Conservation (phyloP, 441 rosid genomes). For the Brassica balearica region DNA sequence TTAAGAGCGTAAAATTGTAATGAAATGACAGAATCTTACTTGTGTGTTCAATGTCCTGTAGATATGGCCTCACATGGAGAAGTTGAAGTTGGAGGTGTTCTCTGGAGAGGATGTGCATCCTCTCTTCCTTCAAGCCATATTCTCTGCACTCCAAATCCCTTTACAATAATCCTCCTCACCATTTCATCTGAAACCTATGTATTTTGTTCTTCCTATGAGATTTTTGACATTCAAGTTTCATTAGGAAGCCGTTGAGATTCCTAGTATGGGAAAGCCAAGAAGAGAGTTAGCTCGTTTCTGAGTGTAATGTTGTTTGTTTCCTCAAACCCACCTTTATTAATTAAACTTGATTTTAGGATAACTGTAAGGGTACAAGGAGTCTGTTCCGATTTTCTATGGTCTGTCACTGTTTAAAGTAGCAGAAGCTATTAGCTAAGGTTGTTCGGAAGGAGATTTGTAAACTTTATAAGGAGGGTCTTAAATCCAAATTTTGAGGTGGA, state of each 20-base stretch:
- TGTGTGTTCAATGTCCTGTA: slow-evolving; percentile 36
- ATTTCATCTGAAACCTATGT: neutral
- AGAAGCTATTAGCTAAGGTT: too few species aligned
- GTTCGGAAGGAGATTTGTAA: too few species aligned
- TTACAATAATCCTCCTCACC: neutral
- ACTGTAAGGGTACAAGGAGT: neutral
- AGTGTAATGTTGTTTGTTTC: neutral
- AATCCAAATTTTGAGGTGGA: too few species aligned
- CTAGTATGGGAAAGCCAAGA: neutral
- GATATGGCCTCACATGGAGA: slow-evolving; percentile 93
- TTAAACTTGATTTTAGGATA: neutral
- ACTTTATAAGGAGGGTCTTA: too few species aligned
- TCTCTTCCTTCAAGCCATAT: slow-evolving; percentile 75
- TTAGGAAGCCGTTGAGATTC: slow-evolving; percentile 15
- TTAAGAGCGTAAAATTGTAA: neutral
- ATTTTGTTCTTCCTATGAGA: neutral
- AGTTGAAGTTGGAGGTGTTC: slow-evolving; percentile 74
- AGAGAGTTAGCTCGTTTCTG: slow-evolving; percentile 2
- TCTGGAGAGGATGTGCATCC: slow-evolving; percentile 71
- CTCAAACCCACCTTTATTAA: neutral
- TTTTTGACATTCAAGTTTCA: slow-evolving; percentile 18
- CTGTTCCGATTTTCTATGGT: too few species aligned
- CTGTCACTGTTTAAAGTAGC: too few species aligned
- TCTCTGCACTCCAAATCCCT: slow-evolving; percentile 51
- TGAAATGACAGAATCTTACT: neutral